Percentiles rank a stretch among this genome's conserved stretches.
These are phyloP conservation scores for Pseudogymnoascus sp. DNA, from an alignment of 2,329 filamentous ascomycete genomes.

Conservation along the genomic window DNA sequence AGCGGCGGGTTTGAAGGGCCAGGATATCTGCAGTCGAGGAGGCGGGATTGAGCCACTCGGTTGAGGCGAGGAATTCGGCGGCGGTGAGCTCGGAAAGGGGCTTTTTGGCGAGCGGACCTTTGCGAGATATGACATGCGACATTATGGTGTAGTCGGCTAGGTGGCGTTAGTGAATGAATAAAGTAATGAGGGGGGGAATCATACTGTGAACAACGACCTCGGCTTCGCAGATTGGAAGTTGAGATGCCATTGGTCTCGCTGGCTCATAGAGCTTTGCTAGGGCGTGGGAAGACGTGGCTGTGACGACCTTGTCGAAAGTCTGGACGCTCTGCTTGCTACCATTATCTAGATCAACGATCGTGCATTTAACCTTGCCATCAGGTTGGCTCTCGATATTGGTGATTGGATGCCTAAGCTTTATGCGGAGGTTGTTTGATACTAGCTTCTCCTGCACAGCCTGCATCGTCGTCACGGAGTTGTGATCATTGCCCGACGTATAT, in stretches of 20 bases:
- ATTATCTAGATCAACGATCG: not conserved
- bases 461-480: conserved; percentile 1
- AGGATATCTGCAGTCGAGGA: not conserved
- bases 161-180: not conserved
- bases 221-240: not conserved
- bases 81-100: conserved; percentile 2
- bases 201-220: not conserved
- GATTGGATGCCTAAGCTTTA: not conserved
- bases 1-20: not conserved
- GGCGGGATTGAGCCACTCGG: not conserved
- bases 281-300: not conserved
- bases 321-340: not conserved
- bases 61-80: not conserved
- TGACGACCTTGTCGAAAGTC: not conserved
- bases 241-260: not conserved
- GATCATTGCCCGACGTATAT: not conserved
- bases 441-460: not conserved
- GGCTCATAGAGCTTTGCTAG: not conserved
- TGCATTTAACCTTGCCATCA: not conserved
- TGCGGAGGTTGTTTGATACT: not conserved
- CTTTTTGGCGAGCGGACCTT: not conserved
- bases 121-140: not conserved
- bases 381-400: not conserved
- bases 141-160: not conserved
- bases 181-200: not conserved